Base-by-base conservation (phyloP, 148 eudicot species). In the Pouteria glomerata region DNA sequence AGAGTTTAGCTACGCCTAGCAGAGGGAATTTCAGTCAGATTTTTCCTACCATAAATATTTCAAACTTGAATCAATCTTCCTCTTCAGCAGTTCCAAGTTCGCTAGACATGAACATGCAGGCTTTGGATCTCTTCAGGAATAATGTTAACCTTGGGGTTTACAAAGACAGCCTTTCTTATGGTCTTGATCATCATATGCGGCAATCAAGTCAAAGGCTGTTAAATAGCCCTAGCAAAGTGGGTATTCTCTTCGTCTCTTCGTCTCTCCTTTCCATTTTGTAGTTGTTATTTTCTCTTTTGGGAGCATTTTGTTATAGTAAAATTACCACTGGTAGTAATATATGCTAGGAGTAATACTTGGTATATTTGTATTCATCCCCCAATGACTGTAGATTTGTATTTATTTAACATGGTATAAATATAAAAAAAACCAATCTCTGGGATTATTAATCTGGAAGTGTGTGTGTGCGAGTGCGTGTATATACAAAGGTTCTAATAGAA, bases 31-130 rank as follows among this genome's bases (percentile, higher is more conserved):
- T 86, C 71, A 88, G 90, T 76, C 90, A 85, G 74, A 88, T 89
- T 44, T 84, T 82, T 41, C 93, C 97, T 0, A 87, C 82, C 44
- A 75, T 86, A 63, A 86, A 83, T 71, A 81, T 88, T 44, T 83
- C 93, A 0, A 82, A 84, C 50, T 71, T 82, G 74, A 76, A 68
- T 72, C 73, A 63, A 58, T 55, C 76, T n/a, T 48, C 70, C n/a
- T 39, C 37, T 44, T 57, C 75, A 13, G 34, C 51, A 35, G 45
- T 71, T 64, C 78, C 79, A 14, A 75, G 77, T 57, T 56, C 86
- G 8, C 73, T 82, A 65, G 89, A 82, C 72, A 81, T 79, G 78
- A 85, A 80, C 62, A 78, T 84, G 76, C 82, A 82, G 74, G 84
- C 82, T 30, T 73, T 85, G 78, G 93, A 88, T 81, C 81, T 79